Evolutionary conservation across 805 yeast genomes (phyloP), one percentile per base, ranked within the genome.

Genomic region (Sungouiozyma ichnusensis): DNA sequence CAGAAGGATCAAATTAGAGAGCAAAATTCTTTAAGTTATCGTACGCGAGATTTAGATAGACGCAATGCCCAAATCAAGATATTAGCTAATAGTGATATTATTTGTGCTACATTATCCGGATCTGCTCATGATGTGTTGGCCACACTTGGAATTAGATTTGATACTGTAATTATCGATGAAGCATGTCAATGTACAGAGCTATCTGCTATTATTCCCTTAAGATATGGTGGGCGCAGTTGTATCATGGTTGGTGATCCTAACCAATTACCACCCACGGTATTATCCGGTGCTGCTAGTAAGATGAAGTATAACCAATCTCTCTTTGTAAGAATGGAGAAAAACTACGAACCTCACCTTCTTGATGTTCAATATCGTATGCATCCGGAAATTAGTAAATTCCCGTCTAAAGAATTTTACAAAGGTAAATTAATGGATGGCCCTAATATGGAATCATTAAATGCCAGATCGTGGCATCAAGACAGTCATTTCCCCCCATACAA

Each of bases 221-320:
- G 94, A 54, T 92, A 88, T 59, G 97, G 97, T 1, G 84, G 94
- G 53, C 79, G 73, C 45, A 77, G 79, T 42, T 90, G 97, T 65
- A 81, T 92, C 38, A 83, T 92, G 94, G 98, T 92, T 37, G 98
- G 98, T 60, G 98, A 92, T 66, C 97, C 97, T 2, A 88, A 92
- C 58, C 98, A 92, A 65, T 71, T 92, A 48, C 98, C 98, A 0
- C 98, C 98, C 0, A 90, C 98, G 0, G 97, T 90, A 9, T 64
- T 92, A 16, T 90, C 97, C 0, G 87, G 83, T 51, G 81, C 77
- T 13, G 97, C 98, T 1, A 81, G 94, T 1, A 68, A 75, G 3
- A 74, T 70, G 51, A 76, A 77, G 35, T 92, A 92, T 56, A 95
- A 90, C 48, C 95, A 90, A 61, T 83, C 94, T 57, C 68, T 92